Percentiles rank a stretch among this genome's conserved stretches.
phyloP scores from a whole-genome alignment of 305 asterid species.

The Solanum aculeatissimum region DNA sequence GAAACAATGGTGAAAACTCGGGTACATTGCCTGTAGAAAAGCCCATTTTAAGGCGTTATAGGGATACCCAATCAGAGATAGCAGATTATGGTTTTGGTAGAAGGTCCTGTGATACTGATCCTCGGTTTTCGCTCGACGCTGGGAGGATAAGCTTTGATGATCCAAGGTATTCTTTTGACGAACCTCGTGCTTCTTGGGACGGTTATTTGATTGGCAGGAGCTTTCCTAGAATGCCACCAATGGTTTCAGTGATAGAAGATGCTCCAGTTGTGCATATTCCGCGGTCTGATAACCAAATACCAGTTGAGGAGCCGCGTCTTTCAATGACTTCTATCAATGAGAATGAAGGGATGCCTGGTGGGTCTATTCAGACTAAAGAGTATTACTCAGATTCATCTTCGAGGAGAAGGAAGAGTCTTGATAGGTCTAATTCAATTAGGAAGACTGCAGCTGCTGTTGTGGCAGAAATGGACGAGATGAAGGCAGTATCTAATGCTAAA shows the following conservation, averaged over 20 bases:
- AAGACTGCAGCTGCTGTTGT: constrained; percentile 85
- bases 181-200: constrained; percentile 98
- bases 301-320: constrained; percentile 43
- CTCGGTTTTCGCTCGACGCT: constrained; percentile 85
- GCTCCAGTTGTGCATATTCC: constrained; percentile 36
- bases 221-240: constrained; percentile 62
- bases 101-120: constrained; percentile 87
- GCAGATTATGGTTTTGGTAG: constrained; percentile 92
- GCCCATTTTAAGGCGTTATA: constrained; percentile 47
- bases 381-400: constrained; percentile 76
- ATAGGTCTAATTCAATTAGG: constrained; percentile 82
- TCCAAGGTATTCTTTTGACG: constrained; percentile 80
- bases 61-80: constrained; percentile 85
- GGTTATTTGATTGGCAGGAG: constrained; percentile 63
- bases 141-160: constrained; percentile 81
- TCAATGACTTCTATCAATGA: constrained; percentile 14
- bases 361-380: constrained; percentile 72
- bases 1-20: constrained; percentile 29
- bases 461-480: constrained; percentile 76
- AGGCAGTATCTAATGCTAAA: constrained; percentile 37
- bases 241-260: constrained; percentile 83
- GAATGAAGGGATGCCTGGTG: constrained; percentile 63
- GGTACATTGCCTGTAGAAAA: constrained; percentile 66
- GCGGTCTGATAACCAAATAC: constrained; percentile 61
- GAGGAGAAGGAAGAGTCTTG: constrained; percentile 90